Conservation (phyloP, 2,329 filamentous ascomycete species). For the Monosporascus sp. region DNA sequence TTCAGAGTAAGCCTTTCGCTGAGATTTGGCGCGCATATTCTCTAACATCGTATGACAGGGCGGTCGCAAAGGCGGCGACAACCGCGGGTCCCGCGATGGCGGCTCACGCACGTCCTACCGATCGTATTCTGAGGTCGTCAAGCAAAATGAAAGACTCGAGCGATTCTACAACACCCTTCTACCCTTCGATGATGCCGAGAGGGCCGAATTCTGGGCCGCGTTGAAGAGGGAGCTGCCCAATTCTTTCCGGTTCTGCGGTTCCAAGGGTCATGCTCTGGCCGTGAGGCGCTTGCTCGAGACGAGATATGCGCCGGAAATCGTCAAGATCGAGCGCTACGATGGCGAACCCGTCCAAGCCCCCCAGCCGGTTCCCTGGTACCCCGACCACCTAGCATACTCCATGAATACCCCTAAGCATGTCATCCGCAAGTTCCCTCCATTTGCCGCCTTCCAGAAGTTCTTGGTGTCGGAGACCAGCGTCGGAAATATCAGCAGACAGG, state of each 20-base stretch:
- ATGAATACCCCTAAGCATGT: slow-evolving; percentile 99
- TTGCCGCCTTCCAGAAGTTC: slow-evolving; percentile 95
- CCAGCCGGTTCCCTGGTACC: slow-evolving; percentile 82
- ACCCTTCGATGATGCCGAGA: slow-evolving; percentile 72
- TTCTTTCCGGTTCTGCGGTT: slow-evolving; percentile 96
- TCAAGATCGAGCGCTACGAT: slow-evolving; percentile 75
- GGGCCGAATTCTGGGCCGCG: slow-evolving; percentile 75
- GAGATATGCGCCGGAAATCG: slow-evolving; percentile 86
- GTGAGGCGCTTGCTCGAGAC: slow-evolving; percentile 85
- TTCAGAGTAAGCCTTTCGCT: background rate
- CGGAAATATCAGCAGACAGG: slow-evolving; percentile 95
- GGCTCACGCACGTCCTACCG: slow-evolving; percentile 29
- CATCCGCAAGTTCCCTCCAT: slow-evolving; percentile 86
- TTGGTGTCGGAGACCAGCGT: slow-evolving; percentile 95
- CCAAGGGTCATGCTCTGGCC: slow-evolving; percentile 87
- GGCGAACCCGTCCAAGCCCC: slow-evolving; percentile 78
- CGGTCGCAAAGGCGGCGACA: slow-evolving; percentile 23
- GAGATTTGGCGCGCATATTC: too few species aligned
- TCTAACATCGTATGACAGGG: slow-evolving; percentile 13
- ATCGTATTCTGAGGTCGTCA: slow-evolving; percentile 58
- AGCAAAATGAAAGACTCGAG: slow-evolving; percentile 80
- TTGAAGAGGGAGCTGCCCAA: slow-evolving; percentile 85
- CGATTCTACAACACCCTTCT: slow-evolving; percentile 77
- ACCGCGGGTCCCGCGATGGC: slow-evolving; percentile 21
- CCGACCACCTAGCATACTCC: slow-evolving; percentile 89